A percentile compares a stretch with the other conserved stretches of the same genome.
Conservation (phyloP, 2,329 filamentous ascomycete genomes). For the Clarireedia homoeocarpa region DNA sequence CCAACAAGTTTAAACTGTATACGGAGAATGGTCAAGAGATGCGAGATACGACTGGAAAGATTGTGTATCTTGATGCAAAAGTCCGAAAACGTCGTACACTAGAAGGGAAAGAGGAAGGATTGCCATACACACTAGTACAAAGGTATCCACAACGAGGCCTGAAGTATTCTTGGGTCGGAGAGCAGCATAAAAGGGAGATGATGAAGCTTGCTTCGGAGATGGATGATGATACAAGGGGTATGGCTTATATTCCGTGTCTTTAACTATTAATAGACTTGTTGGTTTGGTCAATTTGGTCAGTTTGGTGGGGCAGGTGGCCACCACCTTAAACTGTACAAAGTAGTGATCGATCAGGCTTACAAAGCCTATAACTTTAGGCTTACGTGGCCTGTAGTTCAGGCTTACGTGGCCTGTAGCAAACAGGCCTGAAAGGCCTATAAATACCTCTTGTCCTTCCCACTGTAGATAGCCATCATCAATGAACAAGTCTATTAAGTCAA, state of each 20-base stretch:
- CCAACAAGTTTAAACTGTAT: slow-evolving; percentile 9
- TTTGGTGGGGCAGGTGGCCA: too few species aligned
- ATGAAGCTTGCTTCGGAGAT: not conserved
- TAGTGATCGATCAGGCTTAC: too few species aligned
- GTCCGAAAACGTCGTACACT: slow-evolving; percentile 8
- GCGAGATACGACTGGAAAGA: slow-evolving; percentile 7
- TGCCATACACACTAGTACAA: slow-evolving; percentile 12
- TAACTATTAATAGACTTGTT: too few species aligned
- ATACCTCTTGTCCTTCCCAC: too few species aligned
- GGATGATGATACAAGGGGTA: not conserved
- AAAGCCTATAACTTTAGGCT: too few species aligned
- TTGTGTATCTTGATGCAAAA: slow-evolving; percentile 1
- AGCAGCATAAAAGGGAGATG: slow-evolving; percentile 8
- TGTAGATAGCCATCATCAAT: too few species aligned
- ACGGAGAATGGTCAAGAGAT: not conserved
- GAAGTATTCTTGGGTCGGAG: slow-evolving; percentile 8
- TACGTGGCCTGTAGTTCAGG: too few species aligned
- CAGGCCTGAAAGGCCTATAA: too few species aligned
- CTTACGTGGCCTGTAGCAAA: too few species aligned
- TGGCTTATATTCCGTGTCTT: not conserved
- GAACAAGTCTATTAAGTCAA: too few species aligned
- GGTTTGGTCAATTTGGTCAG: too few species aligned
- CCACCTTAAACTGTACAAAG: too few species aligned
- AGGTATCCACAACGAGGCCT: slow-evolving; percentile 9
- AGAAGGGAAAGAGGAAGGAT: not conserved